phyloP scores from a whole-genome alignment of 139 green algal genomes.

The Picocystis salinarum region DNA sequence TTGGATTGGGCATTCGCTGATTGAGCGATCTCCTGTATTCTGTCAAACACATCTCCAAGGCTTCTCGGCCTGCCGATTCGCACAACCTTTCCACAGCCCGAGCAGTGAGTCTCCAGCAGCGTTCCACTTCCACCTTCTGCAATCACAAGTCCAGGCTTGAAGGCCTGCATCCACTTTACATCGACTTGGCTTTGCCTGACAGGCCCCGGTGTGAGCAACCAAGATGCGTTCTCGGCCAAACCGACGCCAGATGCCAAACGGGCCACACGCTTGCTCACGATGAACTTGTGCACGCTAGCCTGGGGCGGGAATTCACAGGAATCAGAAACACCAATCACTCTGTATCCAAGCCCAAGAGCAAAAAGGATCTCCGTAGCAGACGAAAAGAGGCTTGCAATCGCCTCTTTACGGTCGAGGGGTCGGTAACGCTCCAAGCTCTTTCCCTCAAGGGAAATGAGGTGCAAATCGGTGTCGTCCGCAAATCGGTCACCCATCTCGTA shows the following conservation, averaged over 20 bases:
- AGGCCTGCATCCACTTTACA: conserved; percentile 31
- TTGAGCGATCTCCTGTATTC: conserved; percentile 49
- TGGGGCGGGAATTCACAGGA: conserved; percentile 46
- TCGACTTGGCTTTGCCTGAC: too few species aligned
- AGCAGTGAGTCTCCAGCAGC: too few species aligned
- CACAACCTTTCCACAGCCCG: too few species aligned
- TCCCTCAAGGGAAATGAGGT: too few species aligned
- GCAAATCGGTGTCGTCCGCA: too few species aligned
- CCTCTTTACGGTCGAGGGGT: too few species aligned
- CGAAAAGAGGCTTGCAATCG: conserved; percentile 45
- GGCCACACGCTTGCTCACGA: background rate
- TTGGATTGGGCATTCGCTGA: conserved; percentile 29
- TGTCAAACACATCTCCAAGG: conserved; percentile 57
- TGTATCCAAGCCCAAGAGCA: conserved; percentile 40
- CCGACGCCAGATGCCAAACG: background rate
- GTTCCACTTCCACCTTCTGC: too few species aligned
- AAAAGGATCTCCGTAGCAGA: conserved; percentile 54
- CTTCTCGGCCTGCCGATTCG: too few species aligned
- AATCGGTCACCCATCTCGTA: too few species aligned
- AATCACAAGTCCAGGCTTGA: conserved; percentile 46
- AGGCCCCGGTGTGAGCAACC: too few species aligned
- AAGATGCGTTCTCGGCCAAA: background rate
- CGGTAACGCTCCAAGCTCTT: too few species aligned
- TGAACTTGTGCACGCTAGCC: conserved; percentile 14
- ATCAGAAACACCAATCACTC: conserved; percentile 46